Evolutionary conservation across 2,329 filamentous ascomycete species (phyloP), one percentile per base, ranked within the genome.

Genomic region (Penicillium sclerotiorum): DNA sequence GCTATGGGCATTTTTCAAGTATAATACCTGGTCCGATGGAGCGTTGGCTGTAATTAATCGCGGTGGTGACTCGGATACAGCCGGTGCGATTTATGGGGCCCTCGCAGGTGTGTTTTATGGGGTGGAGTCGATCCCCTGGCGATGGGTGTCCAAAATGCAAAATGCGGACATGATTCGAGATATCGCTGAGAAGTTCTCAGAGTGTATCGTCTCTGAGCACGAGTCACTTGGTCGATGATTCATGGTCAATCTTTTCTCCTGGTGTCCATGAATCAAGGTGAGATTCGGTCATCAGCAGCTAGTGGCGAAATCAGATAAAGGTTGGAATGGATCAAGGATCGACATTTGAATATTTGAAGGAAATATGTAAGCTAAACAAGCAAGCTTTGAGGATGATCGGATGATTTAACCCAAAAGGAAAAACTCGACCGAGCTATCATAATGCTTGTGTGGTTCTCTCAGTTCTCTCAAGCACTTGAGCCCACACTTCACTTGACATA

Each of bases 61-160:
- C 20, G 73, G 73, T 1, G 65, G 71, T 44, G 73, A 77, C 61
- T 68, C 73, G 9, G 75, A 77, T 59, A 76, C 73, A 1, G 72
- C 73, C 9, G 74, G 69, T 13, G 73, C 74, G 2, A 68, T 76
- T 28, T 76, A 74, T 60, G 75, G 74, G 3, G 73, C 71, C 4
- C 47, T 77, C 17, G 73, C 73, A 3, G 73, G 73, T 0, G 66
- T 68, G 2, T 75, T 66, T 53, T 75, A 75, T 62, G 73, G 69
- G 2, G 40, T 64, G 27, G 68, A 67, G 8, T 53, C 48, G 4
- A 68, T 72, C 20, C 68, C 71, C 11, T 11, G 27, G n/a, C 47
- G 63, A 47, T 69, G 69, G 68, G 33, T 66, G 20, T 49, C 56
- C 2, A 57, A 56, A 2, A 57, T 71, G 55, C 53, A 62, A 51